Base-by-base conservation (phyloP, 306 rosid species). In the Quercus bicolor region DNA sequence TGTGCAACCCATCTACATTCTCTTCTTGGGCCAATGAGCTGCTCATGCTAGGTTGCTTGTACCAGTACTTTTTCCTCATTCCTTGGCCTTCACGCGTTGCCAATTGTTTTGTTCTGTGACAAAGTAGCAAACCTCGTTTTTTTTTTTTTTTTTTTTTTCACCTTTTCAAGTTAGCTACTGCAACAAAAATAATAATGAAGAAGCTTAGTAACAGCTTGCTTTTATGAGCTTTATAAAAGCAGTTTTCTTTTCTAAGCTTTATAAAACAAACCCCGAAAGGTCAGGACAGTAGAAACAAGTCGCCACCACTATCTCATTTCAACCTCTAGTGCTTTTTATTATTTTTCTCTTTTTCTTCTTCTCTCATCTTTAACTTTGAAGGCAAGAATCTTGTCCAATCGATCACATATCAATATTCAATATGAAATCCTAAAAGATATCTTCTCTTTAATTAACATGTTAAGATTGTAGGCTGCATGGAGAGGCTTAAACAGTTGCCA, bases 341-440 rank as follows among this genome's bases (percentile, higher is more conserved):
- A 12, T 29, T 26, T 23, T 16, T 20, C 2, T 28, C 43, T 23
- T 56, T 26, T 23, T 4, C 53, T 7, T 33, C 53, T 40, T 68
- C 74, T 45, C 33, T 48, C 75, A 28, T 75, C 85, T 81, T 81
- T 81, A 68, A 72, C 73, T 73, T 73, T 56, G 85, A 81, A 81
- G 85, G 68, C 72, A 84, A 34, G 88, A 85, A 78, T 81, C 81
- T 74, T 81, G 78, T 81, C 85, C 64, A 78, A 81, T 40, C 45
- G 45, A 40, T 85, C 85, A 45, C 70, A 53, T 40, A 12, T 14
- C 20, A 56, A 20, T 43, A 45, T 56, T 77, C 28, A 70, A 85
- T 55, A 24, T 56, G 15, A 74, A 53, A 70, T 61, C 66, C 59
- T 53, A 18, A 68, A 68, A 48, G 62, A 70, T 78, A 77, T 77